phyloP scores from a whole-genome alignment of 805 yeast species.

The Wickerhamiella lipophila region DNA sequence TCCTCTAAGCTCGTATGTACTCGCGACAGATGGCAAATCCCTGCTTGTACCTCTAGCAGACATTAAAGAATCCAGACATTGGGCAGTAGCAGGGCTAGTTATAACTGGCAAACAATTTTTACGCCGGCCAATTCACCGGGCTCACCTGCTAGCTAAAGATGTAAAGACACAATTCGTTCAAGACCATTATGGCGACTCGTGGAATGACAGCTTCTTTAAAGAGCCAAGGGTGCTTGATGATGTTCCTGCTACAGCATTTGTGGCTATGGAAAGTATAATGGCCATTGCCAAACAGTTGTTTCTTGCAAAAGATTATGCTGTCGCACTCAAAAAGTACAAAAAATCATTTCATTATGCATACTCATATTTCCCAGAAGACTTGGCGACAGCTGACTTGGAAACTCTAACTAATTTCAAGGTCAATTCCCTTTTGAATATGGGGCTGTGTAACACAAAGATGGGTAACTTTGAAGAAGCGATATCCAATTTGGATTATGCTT shows the following conservation, averaged over 20 bases:
- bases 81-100: constrained; percentile 16
- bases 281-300: constrained; percentile 65
- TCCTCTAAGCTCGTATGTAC: constrained; percentile 9
- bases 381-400: constrained; percentile 16
- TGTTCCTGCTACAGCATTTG: constrained; percentile 18
- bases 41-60: constrained; percentile 10
- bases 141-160: constrained; percentile 14
- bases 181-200: constrained; percentile 21
- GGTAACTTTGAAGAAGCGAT: constrained; percentile 43
- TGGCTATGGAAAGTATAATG: constrained; percentile 15
- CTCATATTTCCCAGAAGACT: constrained; percentile 61
- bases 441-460: constrained; percentile 57
- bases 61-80: neutral
- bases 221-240: constrained; percentile 22
- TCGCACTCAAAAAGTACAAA: constrained; percentile 53
- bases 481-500: constrained; percentile 49
- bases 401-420: constrained; percentile 41
- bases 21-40: constrained; percentile 6
- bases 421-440: constrained; percentile 56
- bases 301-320: constrained; percentile 44
- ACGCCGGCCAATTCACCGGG: neutral
- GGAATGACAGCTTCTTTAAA: constrained; percentile 18
- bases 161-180: constrained; percentile 19
- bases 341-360: constrained; percentile 60
- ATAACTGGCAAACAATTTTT: constrained; percentile 20